phyloP scores from a whole-genome alignment of 495 filamentous ascomycete species.

The Copromyces sp. region DNA sequence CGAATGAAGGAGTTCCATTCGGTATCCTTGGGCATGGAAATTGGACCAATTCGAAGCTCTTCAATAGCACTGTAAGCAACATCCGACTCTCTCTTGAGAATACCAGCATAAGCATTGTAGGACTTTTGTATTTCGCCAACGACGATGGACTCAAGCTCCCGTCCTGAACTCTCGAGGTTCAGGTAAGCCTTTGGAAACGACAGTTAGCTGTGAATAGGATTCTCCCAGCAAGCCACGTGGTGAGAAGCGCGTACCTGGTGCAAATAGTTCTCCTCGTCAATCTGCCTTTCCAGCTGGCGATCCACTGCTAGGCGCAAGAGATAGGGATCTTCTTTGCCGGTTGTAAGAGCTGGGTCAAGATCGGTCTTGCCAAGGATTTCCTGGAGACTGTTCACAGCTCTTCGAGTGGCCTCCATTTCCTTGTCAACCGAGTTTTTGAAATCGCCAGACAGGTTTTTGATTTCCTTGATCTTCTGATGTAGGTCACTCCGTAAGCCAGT shows the following conservation, averaged over 20 bases:
- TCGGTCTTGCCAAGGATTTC: conserved; percentile 71
- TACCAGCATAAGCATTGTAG: conserved; percentile 83
- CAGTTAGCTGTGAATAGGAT: background rate
- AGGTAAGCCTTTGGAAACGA: conserved; percentile 60
- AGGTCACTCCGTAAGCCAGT: conserved; percentile 80
- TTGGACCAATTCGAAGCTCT: conserved; percentile 70
- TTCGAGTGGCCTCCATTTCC: conserved; percentile 61
- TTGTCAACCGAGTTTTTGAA: conserved; percentile 87
- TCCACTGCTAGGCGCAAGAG: conserved; percentile 76
- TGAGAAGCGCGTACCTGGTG: conserved; percentile 57
- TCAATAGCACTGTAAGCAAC: conserved; percentile 68
- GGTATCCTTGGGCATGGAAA: conserved; percentile 80
- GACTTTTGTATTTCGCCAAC: conserved; percentile 96
- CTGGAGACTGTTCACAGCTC: conserved; percentile 64
- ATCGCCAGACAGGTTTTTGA: conserved; percentile 81
- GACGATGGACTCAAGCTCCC: conserved; percentile 89
- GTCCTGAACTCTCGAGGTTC: conserved; percentile 88
- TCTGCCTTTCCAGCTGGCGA: conserved; percentile 77
- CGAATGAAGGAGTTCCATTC: conserved; percentile 85
- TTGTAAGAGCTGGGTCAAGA: conserved; percentile 59
- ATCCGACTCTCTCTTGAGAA: conserved; percentile 82
- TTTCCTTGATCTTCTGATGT: conserved; percentile 94
- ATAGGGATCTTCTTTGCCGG: conserved; percentile 85
- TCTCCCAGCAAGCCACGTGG: background rate
- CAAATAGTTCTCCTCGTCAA: conserved; percentile 95